A percentile compares a stretch with the other conserved stretches of the same genome.
Evolutionary conservation across 2,329 filamentous ascomycete species (phyloP).

Genomic region (Lachnellula hyalina): DNA sequence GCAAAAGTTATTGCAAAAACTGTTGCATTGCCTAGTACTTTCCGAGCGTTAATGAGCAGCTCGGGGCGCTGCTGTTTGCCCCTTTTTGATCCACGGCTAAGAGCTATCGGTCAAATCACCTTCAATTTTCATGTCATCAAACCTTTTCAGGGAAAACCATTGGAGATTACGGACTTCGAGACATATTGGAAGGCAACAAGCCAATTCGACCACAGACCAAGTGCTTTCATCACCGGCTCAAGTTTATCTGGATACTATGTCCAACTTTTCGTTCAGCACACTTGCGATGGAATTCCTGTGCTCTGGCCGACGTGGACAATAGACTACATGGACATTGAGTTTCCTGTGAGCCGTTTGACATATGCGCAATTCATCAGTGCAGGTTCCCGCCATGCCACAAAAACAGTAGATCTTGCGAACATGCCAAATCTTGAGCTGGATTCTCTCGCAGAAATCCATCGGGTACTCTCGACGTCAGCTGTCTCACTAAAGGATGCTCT

Average conservation of each 20-base stretch:
- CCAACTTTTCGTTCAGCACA: slow-evolving; percentile 85
- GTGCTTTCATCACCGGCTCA: slow-evolving; percentile 86
- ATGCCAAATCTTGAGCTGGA: slow-evolving; percentile 44
- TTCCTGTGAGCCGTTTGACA: slow-evolving; percentile 75
- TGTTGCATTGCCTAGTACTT: slow-evolving; percentile 82
- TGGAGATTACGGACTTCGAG: slow-evolving; percentile 97
- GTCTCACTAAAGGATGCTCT: slow-evolving; percentile 76
- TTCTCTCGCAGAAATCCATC: slow-evolving; percentile 62
- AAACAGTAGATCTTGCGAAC: slow-evolving; percentile 36
- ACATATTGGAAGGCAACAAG: slow-evolving; percentile 99
- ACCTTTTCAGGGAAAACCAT: slow-evolving; percentile 82
- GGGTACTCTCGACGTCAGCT: slow-evolving; percentile 68
- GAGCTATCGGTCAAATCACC: slow-evolving; percentile 87
- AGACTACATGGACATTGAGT: slow-evolving; percentile 67
- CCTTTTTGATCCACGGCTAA: slow-evolving; percentile 84
- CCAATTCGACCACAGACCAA: slow-evolving; percentile 79
- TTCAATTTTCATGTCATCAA: slow-evolving; percentile 97
- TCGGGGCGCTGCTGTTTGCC: slow-evolving; percentile 79
- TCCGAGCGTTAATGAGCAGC: slow-evolving; percentile 68
- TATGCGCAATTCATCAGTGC: slow-evolving; percentile 61
- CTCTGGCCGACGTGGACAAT: slow-evolving; percentile 84
- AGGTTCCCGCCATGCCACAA: slow-evolving; percentile 28
- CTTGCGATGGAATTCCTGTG: slow-evolving; percentile 79
- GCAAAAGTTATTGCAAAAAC: slow-evolving; percentile 97
- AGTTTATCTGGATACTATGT: slow-evolving; percentile 96